phyloP scores from a whole-genome alignment of 2,329 filamentous ascomycete genomes.

The Rhynchosporium secalis region DNA sequence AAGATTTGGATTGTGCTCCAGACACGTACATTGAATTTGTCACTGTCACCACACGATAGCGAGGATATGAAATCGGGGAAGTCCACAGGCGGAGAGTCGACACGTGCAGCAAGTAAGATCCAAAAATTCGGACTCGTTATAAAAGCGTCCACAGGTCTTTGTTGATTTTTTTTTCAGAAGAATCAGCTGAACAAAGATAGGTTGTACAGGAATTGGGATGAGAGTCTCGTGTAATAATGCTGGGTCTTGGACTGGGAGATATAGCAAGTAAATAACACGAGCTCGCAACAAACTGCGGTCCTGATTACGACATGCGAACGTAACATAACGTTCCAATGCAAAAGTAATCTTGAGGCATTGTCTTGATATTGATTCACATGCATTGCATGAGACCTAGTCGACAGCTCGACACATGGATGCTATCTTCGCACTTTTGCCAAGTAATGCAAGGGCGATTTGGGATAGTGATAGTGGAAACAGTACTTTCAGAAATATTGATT shows the following conservation, averaged over 20 bases:
- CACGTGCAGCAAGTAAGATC: not conserved
- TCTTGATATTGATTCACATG: slow-evolving; percentile 12
- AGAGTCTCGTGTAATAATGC: not conserved
- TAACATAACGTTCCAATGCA: not conserved
- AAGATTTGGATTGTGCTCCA: not conserved
- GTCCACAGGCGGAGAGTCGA: not conserved
- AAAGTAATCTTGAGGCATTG: not conserved
- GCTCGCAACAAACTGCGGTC: not conserved
- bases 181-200: not conserved
- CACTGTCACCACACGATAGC: not conserved
- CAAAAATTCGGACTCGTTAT: not conserved
- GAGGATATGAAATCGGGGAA: not conserved
- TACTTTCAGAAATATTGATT: slow-evolving; percentile 3
- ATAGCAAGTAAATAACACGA: not conserved
- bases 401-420: slow-evolving; percentile 8
- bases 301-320: slow-evolving; percentile 3
- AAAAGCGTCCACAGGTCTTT: too few species aligned
- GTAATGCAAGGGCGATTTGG: not conserved
- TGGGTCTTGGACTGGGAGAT: not conserved
- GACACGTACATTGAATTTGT: not conserved
- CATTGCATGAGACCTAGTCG: slow-evolving; percentile 1
- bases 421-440: not conserved
- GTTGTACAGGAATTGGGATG: not conserved
- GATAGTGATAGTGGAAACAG: not conserved
- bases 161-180: not conserved